Percentiles rank a stretch among this genome's conserved stretches.
These are phyloP conservation scores for Xenoacremonium recifei DNA, from an alignment of 2,329 filamentous ascomycete species.

Conservation along the genomic window DNA sequence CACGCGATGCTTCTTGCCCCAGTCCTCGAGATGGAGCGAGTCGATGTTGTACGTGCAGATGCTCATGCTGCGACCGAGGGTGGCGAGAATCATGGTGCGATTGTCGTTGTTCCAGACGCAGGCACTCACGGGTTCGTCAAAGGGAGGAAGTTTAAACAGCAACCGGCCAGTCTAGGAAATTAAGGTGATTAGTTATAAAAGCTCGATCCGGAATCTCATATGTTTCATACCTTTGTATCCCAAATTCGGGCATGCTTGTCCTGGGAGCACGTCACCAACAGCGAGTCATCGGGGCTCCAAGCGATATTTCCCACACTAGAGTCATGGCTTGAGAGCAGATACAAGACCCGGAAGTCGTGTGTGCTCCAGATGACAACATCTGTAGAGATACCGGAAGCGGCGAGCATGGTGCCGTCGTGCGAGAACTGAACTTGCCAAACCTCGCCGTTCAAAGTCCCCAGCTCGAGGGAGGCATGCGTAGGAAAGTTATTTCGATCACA, in stretches of 20 bases:
- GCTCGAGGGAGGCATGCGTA: constrained; percentile 64
- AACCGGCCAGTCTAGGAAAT: constrained; percentile 57
- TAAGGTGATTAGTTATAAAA: constrained; percentile 15
- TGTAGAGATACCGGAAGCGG: constrained; percentile 75
- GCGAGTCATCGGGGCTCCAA: constrained; percentile 90
- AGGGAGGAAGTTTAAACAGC: constrained; percentile 64
- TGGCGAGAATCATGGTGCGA: constrained; percentile 74
- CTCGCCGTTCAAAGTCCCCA: constrained; percentile 74
- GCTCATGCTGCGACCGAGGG: constrained; percentile 65
- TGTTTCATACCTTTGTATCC: constrained; percentile 61
- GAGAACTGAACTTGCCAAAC: constrained; percentile 93
- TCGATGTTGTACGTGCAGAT: constrained; percentile 70
- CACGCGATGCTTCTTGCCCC: constrained; percentile 70
- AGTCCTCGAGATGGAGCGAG: constrained; percentile 62
- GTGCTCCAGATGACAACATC: constrained; percentile 82
- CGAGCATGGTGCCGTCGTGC: constrained; percentile 77
- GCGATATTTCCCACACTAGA: constrained; percentile 74
- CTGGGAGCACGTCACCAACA: constrained; percentile 79
- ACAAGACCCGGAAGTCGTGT: constrained; percentile 62
- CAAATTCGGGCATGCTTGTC: constrained; percentile 75
- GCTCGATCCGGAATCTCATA: background rate
- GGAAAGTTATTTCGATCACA: constrained; percentile 84
- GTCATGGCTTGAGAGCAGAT: constrained; percentile 64
- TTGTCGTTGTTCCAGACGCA: constrained; percentile 87
- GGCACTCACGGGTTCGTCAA: constrained; percentile 81